A percentile compares a stretch with the other conserved stretches of the same genome.
Conservation (phyloP, 106 monocot species). For the Phalaenopsis equestris region DNA sequence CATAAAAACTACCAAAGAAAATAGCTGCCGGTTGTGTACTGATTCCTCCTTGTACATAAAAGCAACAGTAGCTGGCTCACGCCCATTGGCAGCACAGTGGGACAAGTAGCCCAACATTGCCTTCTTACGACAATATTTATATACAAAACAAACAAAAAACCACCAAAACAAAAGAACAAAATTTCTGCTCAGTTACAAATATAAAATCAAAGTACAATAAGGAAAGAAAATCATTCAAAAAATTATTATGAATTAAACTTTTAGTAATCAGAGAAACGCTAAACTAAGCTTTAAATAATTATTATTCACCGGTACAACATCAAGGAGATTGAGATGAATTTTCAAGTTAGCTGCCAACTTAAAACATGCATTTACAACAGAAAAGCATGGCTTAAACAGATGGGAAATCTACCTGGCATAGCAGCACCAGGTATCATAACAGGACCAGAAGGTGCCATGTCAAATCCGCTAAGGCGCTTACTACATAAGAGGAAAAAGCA, state of each 20-base stretch:
- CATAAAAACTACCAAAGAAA: constrained; percentile 53
- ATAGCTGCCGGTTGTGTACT: constrained; percentile 48
- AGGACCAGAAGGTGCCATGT: constrained; percentile 11
- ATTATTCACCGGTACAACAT: background rate
- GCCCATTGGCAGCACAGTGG: constrained; percentile 86
- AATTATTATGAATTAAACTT: background rate
- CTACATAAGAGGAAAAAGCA: background rate
- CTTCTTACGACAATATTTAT: constrained; percentile 76
- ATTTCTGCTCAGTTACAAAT: constrained; percentile 8
- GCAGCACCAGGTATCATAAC: constrained; percentile 3
- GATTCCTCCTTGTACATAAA: constrained; percentile 67
- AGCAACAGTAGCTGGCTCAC: constrained; percentile 76
- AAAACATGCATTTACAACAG: background rate
- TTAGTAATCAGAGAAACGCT: background rate
- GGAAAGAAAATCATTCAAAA: background rate
- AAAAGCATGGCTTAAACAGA: background rate
- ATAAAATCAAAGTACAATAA: constrained; percentile 7
- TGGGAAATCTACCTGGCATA: background rate
- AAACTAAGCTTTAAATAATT: background rate
- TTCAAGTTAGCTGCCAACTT: background rate
- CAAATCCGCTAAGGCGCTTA: constrained; percentile 7
- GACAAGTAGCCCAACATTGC: constrained; percentile 76
- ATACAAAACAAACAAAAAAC: constrained; percentile 49
- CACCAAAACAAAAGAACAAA: constrained; percentile 8
- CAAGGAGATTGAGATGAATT: background rate